Evolutionary conservation across 108 stramenopile species (phyloP), one percentile per base, ranked within the genome.

Genomic region (Skeletonema marinoi): DNA sequence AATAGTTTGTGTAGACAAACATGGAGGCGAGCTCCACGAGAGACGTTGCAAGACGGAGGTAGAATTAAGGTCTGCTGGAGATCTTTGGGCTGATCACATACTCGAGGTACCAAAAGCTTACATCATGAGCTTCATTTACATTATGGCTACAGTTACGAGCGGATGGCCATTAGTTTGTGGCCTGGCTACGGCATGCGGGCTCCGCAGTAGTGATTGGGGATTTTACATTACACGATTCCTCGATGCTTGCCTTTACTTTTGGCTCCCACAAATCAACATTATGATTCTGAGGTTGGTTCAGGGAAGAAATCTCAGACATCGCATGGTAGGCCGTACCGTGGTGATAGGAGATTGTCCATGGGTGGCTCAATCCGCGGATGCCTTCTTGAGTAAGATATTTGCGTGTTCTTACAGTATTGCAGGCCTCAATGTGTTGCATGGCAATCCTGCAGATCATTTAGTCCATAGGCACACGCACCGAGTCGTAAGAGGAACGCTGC

Each of bases 291-390:
- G 88, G 46, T 21, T 80, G 41, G 17, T 82, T 4, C 77, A 88
- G 74, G 61, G 84, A 14, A 80, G 89, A 12, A 78, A 83, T 48
- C 35, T 88, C 13, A 56, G 83, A 42, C 87, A 88, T 60, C 80
- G 89, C 4, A 82, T 87, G 74, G 89, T 88, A 29, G 86, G 83
- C n/a, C 85, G 89, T n/a, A 90, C 89, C 63, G 82, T 90, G 9
- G 89, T 90, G 5, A 54, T 90, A 25, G 89, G 78, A 25, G 89
- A 90, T 66, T 74, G 73, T 30, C 87, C 89, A 21, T 87, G 85
- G 84, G 86, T 90, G 10, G 77, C 85, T 39, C 87, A 88, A 65
- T 42, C 80, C 16, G 84, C 83, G 1, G 89, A 90, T 21, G 85
- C 81, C 1, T 90, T 86, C 71, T 64, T 87, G 12, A 83, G 80